These are phyloP conservation scores for Datisca glomerata DNA, from an alignment of 306 rosid species.

Conservation along the genomic window DNA sequence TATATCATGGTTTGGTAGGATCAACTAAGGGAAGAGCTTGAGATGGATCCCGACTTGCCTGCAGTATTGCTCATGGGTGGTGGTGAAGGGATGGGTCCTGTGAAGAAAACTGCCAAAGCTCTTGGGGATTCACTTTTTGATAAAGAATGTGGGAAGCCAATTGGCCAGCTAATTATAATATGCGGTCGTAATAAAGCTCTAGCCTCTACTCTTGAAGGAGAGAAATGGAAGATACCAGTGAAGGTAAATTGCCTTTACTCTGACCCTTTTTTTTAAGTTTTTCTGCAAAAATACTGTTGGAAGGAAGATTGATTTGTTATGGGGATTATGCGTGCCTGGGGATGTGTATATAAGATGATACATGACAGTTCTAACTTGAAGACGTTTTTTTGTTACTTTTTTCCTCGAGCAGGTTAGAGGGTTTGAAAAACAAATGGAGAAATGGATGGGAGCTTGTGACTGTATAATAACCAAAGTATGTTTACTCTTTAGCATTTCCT, in stretches of 20 bases:
- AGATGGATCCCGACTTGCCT: slow-evolving; percentile 70
- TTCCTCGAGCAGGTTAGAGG: slow-evolving; percentile 56
- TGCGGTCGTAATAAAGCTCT: slow-evolving; percentile 81
- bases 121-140: slow-evolving; percentile 65
- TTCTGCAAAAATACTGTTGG: not conserved
- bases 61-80: slow-evolving; percentile 97
- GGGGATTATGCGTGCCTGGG: slow-evolving; percentile 8
- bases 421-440: slow-evolving; percentile 79
- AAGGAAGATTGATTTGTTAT: not conserved
- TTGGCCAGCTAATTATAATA: slow-evolving; percentile 69
- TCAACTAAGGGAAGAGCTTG: slow-evolving; percentile 74
- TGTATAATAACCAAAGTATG: slow-evolving; percentile 95
- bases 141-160: slow-evolving; percentile 46
- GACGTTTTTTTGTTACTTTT: too few relatives aligned
- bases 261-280: not conserved
- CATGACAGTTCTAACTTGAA: too few relatives aligned
- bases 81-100: slow-evolving; percentile 99
- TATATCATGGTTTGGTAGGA: slow-evolving; percentile 41
- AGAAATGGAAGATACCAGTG: slow-evolving; percentile 76
- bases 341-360: too few relatives aligned
- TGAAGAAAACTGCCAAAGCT: slow-evolving; percentile 88
- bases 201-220: slow-evolving; percentile 41
- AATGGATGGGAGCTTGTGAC: slow-evolving; percentile 99
- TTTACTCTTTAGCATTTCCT: slow-evolving; percentile 4
- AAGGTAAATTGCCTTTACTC: slow-evolving; percentile 33